A percentile compares a stretch with the other conserved stretches of the same genome.
These are phyloP conservation scores for Parasitella parasitica DNA, from an alignment of 371 early-diverging fungal genomes.

Conservation along the genomic window DNA sequence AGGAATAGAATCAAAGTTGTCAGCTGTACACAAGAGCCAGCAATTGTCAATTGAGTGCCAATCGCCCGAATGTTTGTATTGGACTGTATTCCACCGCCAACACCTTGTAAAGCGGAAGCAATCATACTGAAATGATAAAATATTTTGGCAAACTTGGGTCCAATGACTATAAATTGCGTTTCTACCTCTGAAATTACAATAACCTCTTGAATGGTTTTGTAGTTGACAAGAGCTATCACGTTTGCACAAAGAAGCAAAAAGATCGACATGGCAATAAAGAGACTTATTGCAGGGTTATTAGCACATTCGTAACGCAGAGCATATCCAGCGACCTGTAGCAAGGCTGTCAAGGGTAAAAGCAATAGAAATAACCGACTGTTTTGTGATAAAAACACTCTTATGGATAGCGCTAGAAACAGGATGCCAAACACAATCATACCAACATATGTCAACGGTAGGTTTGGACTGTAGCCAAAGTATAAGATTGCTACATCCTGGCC, in stretches of 20 bases:
- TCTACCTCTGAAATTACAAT: neutral
- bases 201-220: neutral
- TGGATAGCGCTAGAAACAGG: neutral
- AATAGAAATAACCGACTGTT: neutral
- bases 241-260: constrained; percentile 2
- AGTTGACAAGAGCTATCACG: neutral
- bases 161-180: neutral
- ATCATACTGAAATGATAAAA: neutral
- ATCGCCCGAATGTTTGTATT: neutral
- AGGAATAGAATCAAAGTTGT: neutral
- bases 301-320: neutral
- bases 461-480: constrained; percentile 6
- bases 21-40: neutral
- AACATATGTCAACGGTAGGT: neutral
- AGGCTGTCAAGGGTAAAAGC: neutral
- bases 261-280: neutral
- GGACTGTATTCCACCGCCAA: neutral
- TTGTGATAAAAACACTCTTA: neutral
- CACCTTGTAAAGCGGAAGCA: neutral
- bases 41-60: neutral
- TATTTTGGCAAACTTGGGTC: neutral
- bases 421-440: neutral
- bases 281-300: neutral
- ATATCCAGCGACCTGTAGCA: neutral
- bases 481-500: neutral